A percentile compares a stretch with the other conserved stretches of the same genome.
These are phyloP conservation scores for Areca catechu DNA, from an alignment of 176 grass and related monocot genomes.

Conservation along the genomic window DNA sequence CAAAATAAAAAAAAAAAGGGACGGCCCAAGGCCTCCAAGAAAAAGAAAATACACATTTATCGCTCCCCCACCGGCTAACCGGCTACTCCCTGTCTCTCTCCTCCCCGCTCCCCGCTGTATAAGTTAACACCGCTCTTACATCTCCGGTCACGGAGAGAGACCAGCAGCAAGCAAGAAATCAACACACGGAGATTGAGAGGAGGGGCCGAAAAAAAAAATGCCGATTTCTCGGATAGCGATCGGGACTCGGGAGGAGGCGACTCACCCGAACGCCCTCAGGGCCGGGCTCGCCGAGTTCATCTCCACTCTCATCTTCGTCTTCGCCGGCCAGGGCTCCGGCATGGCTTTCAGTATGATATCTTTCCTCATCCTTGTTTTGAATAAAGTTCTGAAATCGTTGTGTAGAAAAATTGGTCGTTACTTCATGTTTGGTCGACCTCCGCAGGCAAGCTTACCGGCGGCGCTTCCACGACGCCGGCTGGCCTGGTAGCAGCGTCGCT, in stretches of 20 bases:
- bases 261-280: constrained; percentile 65
- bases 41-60: background rate
- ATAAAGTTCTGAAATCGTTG: no score
- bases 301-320: constrained; percentile 97
- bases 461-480: constrained; percentile 15
- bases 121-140: no score
- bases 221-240: constrained; percentile 65
- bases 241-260: constrained; percentile 52
- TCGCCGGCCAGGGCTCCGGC: constrained; percentile 92
- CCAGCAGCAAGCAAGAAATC: background rate
- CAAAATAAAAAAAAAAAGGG: background rate
- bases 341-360: constrained; percentile 66
- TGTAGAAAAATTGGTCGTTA: background rate
- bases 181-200: background rate
- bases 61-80: no score
- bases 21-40: no score
- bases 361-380: background rate
- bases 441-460: constrained; percentile 62
- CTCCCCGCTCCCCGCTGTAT: no score
- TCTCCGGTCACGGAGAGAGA: background rate
- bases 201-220: constrained; percentile 25
- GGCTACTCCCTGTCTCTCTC: no score
- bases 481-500: constrained; percentile 64
- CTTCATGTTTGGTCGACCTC: background rate
- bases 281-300: constrained; percentile 92